phyloP scores from a whole-genome alignment of 176 grass and related monocot genomes.

The Secale cereale region DNA sequence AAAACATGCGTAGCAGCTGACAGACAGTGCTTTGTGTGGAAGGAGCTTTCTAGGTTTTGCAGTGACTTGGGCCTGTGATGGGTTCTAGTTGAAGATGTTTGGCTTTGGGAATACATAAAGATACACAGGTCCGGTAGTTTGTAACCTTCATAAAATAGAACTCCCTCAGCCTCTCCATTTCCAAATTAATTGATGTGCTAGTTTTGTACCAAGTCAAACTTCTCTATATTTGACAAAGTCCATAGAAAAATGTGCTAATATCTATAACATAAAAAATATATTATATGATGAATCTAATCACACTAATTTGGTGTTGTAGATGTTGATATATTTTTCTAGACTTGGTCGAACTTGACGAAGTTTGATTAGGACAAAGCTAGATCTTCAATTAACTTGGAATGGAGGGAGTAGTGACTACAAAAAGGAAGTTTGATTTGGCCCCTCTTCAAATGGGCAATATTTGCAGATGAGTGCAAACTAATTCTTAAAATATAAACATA shows the following conservation, averaged over 20 bases:
- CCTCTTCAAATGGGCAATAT: constrained; percentile 11
- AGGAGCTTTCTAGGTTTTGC: not conserved
- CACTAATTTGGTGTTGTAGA: not conserved
- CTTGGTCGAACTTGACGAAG: not conserved
- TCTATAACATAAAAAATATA: not conserved
- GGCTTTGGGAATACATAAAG: not conserved
- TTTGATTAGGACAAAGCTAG: too few species aligned
- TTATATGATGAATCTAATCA: not conserved
- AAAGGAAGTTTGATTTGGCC: not conserved
- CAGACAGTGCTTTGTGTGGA: not conserved
- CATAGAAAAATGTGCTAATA: too few species aligned
- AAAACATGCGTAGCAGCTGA: not conserved
- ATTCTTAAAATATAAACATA: constrained; percentile 38
- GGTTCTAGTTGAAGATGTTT: not conserved
- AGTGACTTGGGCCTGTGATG: not conserved
- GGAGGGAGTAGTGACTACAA: not conserved
- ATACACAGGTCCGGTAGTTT: not conserved
- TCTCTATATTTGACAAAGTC: too few species aligned
- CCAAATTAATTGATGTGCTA: not conserved
- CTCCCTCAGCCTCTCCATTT: not conserved
- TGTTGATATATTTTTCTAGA: not conserved
- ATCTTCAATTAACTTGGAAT: too few species aligned
- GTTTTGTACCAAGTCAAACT: not conserved
- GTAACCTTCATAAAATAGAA: not conserved
- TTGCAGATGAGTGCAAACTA: not conserved